phyloP scores from a whole-genome alignment of 345 rosid genomes.

The Kernera saxatilis region DNA sequence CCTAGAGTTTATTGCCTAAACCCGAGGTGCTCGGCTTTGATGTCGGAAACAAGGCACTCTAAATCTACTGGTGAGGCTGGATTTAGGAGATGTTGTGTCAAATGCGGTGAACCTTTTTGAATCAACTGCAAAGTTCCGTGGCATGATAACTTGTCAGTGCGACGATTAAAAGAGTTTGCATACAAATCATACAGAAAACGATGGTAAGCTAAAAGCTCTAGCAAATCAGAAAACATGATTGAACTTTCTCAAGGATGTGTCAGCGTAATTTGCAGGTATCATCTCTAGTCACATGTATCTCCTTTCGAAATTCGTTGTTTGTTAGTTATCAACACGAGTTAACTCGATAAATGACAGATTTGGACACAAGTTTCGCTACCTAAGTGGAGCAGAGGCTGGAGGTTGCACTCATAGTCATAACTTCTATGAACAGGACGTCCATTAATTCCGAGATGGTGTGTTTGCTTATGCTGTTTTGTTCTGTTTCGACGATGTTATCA shows the following conservation, averaged over 20 bases:
- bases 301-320: too few relatives aligned
- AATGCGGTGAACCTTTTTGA: background rate
- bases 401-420: too few relatives aligned
- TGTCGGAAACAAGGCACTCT: constrained; percentile 12
- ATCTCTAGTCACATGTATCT: background rate
- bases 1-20: constrained; percentile 25
- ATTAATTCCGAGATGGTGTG: too few relatives aligned
- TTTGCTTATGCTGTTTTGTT: too few relatives aligned
- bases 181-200: constrained; percentile 29
- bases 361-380: constrained; percentile 44
- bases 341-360: constrained; percentile 39
- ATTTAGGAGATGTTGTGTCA: constrained; percentile 24
- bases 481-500: constrained; percentile 44
- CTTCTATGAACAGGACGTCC: too few relatives aligned
- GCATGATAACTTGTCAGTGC: constrained; percentile 40
- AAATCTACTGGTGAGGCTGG: constrained; percentile 17
- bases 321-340: too few relatives aligned
- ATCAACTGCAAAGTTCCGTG: background rate
- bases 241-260: background rate
- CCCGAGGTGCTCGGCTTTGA: background rate
- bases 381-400: constrained; percentile 31
- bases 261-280: background rate
- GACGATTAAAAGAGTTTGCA: constrained; percentile 32
- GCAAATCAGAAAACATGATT: background rate
- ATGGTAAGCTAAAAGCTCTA: constrained; percentile 7